Conservation (phyloP, 768 basidiomycete genomes). For the Lactarius vividus region DNA sequence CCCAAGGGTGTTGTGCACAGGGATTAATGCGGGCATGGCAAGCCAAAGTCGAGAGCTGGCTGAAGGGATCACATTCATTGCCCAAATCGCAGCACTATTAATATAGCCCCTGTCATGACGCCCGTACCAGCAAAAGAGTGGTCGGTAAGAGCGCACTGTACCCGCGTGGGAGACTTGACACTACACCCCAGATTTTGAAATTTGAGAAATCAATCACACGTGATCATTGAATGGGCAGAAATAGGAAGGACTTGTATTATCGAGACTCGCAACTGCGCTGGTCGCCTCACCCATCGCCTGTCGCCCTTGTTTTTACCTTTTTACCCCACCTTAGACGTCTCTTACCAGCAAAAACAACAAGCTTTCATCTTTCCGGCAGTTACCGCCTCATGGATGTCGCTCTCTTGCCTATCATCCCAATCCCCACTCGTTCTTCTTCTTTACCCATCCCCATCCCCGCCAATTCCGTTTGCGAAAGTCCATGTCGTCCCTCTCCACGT, state of each 20-base stretch:
- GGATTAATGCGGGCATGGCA: too few species aligned
- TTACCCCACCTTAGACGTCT: not conserved
- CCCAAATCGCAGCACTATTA: too few species aligned
- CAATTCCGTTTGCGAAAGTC: slow-evolving; percentile 1
- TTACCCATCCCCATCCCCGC: slow-evolving; percentile 18
- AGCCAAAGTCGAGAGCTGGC: too few species aligned
- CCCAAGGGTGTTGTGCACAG: too few species aligned
- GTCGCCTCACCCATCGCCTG: not conserved
- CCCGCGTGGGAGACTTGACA: too few species aligned
- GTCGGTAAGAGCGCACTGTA: too few species aligned
- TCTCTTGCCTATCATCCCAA: slow-evolving; percentile 14
- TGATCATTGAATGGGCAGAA: not conserved
- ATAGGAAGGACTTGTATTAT: slow-evolving; percentile 1
- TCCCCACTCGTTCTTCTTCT: slow-evolving; percentile 25
- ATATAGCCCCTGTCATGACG: too few species aligned
- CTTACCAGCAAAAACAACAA: slow-evolving; percentile 1
- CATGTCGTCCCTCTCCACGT: slow-evolving; percentile 18
- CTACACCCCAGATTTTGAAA: too few species aligned
- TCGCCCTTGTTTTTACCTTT: slow-evolving; percentile 1
- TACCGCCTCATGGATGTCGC: slow-evolving; percentile 21
- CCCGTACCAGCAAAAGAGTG: too few species aligned
- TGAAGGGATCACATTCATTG: too few species aligned
- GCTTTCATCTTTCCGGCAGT: not conserved
- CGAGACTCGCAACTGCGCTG: not conserved
- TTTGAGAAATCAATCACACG: not conserved